A percentile compares a stretch with the other conserved stretches of the same genome.
Conservation (phyloP, 176 grass and related monocot genomes). For the Juncus inflexus region DNA sequence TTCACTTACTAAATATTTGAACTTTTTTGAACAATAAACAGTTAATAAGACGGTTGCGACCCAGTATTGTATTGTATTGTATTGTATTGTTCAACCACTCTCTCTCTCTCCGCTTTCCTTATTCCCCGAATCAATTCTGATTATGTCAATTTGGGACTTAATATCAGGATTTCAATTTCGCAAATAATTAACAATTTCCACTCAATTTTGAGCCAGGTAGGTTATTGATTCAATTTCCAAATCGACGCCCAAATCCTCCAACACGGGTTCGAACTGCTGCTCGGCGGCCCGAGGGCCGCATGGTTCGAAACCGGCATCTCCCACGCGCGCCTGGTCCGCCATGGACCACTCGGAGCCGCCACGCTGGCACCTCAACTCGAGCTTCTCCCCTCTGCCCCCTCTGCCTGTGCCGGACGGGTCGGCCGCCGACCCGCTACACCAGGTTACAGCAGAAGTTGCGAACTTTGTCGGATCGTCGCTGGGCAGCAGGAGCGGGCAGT, state of each 20-base stretch:
- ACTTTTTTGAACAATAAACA: too few species aligned
- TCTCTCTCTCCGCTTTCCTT: too few species aligned
- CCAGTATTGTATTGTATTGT: too few species aligned
- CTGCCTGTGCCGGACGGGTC: not conserved
- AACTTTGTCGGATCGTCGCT: constrained; percentile 11
- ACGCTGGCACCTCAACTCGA: constrained; percentile 79
- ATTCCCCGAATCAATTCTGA: too few species aligned
- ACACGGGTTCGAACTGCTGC: constrained; percentile 97
- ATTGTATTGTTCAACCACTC: too few species aligned
- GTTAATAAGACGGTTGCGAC: too few species aligned
- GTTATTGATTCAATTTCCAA: not conserved
- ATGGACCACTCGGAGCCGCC: constrained; percentile 75
- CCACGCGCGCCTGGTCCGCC: constrained; percentile 56
- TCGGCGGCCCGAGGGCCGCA: constrained; percentile 89
- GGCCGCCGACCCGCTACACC: not conserved
- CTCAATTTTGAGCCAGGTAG: too few species aligned
- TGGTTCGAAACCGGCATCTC: constrained; percentile 68
- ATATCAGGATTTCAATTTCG: too few species aligned
- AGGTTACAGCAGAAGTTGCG: too few species aligned
- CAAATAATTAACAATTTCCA: too few species aligned
- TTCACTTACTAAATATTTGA: not conserved
- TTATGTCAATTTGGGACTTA: too few species aligned
- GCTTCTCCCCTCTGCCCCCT: constrained; percentile 78
- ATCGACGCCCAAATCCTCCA: constrained; percentile 52
- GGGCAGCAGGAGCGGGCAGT: constrained; percentile 23